A percentile compares a stretch with the other conserved stretches of the same genome.
These are phyloP conservation scores for Trichoderma sp. DNA, from an alignment of 2,329 filamentous ascomycete genomes.

Conservation along the genomic window DNA sequence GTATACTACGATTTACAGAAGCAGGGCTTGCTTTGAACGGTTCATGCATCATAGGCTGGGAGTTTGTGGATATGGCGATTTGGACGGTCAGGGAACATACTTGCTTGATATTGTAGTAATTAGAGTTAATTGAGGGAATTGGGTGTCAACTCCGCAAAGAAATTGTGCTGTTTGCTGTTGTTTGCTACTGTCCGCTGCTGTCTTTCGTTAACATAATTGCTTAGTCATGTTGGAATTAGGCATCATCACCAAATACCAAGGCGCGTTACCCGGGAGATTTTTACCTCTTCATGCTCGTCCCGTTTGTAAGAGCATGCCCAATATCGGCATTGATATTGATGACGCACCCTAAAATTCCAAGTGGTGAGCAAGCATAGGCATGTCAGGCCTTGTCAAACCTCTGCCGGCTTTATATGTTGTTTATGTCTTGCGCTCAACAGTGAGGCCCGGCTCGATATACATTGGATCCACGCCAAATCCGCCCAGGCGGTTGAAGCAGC, in stretches of 20 bases:
- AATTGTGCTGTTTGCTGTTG: not conserved
- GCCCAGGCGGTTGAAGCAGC: slow-evolving; percentile 77
- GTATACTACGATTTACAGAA: slow-evolving; percentile 95
- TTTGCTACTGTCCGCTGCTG: not conserved
- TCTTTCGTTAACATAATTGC: not conserved
- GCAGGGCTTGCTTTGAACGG: slow-evolving; percentile 71
- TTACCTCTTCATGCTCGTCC: not conserved
- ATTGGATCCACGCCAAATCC: slow-evolving; percentile 92
- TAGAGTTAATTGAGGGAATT: not conserved
- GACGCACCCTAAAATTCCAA: not conserved
- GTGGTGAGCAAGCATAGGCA: slow-evolving; percentile 27
- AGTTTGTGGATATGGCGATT: not conserved
- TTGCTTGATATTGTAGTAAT: not conserved
- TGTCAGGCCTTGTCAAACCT: slow-evolving; percentile 47
- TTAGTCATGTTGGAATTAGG: not conserved
- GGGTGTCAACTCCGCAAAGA: not conserved
- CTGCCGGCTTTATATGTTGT: slow-evolving; percentile 92
- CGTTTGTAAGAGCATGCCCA: not conserved
- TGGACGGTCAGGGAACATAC: not conserved
- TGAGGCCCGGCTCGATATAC: slow-evolving; percentile 71
- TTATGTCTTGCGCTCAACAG: slow-evolving; percentile 83
- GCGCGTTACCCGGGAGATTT: not conserved
- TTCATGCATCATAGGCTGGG: not conserved
- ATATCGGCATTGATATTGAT: not conserved
- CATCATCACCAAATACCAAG: not conserved